phyloP scores from a whole-genome alignment of 1,284 basidiomycete species.

The Cutaneotrichosporon sp. region DNA sequence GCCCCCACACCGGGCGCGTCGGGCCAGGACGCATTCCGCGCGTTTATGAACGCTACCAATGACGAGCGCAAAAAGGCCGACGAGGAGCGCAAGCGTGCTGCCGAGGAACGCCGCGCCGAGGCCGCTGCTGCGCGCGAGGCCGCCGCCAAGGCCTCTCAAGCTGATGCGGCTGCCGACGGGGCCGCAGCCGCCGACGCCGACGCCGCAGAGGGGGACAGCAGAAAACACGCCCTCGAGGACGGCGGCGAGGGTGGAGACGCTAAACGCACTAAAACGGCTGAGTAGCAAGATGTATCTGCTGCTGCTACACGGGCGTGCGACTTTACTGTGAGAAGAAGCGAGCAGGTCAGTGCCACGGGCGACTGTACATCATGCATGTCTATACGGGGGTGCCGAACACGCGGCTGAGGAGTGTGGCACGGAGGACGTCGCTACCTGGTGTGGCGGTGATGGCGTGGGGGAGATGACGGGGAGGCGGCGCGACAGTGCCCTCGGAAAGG shows the following conservation, averaged over 20 bases:
- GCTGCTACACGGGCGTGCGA: too few species aligned
- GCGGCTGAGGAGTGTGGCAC: slow-evolving; percentile 31
- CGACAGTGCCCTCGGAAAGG: slow-evolving; percentile 14
- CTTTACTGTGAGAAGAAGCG: too few species aligned
- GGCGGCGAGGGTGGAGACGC: slow-evolving; percentile 13
- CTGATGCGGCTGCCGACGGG: slow-evolving; percentile 8
- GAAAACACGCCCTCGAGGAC: slow-evolving; percentile 20
- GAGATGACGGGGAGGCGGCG: slow-evolving; percentile 17
- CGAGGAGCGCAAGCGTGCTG: neutral
- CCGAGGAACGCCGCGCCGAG: slow-evolving; percentile 9
- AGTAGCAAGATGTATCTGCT: too few species aligned
- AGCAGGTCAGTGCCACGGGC: too few species aligned
- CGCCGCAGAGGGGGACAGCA: slow-evolving; percentile 7
- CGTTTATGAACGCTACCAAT: slow-evolving; percentile 40
- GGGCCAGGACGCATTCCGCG: slow-evolving; percentile 40
- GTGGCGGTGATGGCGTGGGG: slow-evolving; percentile 36
- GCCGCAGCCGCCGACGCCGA: neutral
- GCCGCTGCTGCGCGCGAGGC: neutral
- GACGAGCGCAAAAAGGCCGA: slow-evolving; percentile 26
- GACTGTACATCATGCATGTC: neutral
- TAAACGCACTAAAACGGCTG: slow-evolving; percentile 8
- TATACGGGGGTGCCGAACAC: slow-evolving; percentile 35
- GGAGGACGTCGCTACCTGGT: slow-evolving; percentile 36
- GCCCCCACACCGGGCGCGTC: slow-evolving; percentile 2
- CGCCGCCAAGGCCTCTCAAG: neutral